Evolutionary conservation across 176 grass and related monocot species (phyloP), one percentile per base, ranked within the genome.

Genomic region (barley (Hordeum vulgare)): DNA sequence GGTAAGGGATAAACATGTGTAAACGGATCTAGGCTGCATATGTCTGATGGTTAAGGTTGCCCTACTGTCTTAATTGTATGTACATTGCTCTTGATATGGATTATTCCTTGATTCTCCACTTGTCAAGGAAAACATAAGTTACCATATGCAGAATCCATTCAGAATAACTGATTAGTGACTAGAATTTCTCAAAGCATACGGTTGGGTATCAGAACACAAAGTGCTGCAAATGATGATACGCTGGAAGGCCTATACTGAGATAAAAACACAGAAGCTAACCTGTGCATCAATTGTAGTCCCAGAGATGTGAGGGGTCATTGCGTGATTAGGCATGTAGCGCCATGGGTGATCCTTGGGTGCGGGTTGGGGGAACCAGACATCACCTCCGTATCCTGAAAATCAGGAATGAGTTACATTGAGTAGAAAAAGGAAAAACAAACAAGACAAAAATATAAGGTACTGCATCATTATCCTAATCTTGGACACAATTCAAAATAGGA

Each of bases 251-350:
- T n/a, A 89, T 53, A 17, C 9, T 69, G 28, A 85, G 24, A 80
- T 8, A 57, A 14, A 79, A 51, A 42, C 41, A 77, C 8, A 64
- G 4, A 67, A 77, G 23, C 17, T 59, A 26, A 95, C 93, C 75
- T 92, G 90, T 14, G 49, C 90, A 83, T 95, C 93, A 81, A 95
- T 95, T 75, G 93, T 92, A 26, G 93, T 95, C 21, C 93, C 90
- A 56, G 90, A 92, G 25, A 92, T 92, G 26, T 95, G 93, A 76
- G 93, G 93, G 17, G 93, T 95, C 93, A 98, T 98, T 18, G 93
- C 96, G 26, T 98, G 90, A 80, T 98, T 98, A 75, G 96, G 90
- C 96, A 98, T 93, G 79, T 92, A 88, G 20, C 93, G 81, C 93
- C 93, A 95, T 7, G 87, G 90, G 36, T 95, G 93, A 85, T 95